A percentile compares a stretch with the other conserved stretches of the same genome.
Conservation (phyloP, 345 rosid species). For the Populus tremula region DNA sequence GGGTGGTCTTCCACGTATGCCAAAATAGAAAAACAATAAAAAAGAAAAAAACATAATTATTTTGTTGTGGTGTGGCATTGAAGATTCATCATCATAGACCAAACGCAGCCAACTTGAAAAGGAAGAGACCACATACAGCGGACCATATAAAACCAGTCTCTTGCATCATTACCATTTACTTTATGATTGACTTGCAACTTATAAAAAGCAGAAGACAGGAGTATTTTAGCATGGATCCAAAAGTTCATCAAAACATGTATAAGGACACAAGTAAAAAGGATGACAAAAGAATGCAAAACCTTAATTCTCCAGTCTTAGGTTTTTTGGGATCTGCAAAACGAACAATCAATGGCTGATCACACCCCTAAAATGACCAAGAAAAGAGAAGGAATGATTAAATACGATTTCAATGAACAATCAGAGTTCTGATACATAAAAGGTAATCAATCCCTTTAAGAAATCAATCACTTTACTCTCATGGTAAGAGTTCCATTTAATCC, state of each 20-base stretch:
- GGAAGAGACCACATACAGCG: neutral
- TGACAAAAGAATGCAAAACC: slow-evolving; percentile 41
- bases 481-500: slow-evolving; percentile 67
- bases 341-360: slow-evolving; percentile 75
- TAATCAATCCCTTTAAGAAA: slow-evolving; percentile 5
- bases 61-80: neutral
- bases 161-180: neutral
- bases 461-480: slow-evolving; percentile 55
- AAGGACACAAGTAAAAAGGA: slow-evolving; percentile 9
- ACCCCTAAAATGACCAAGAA: slow-evolving; percentile 49
- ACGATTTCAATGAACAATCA: slow-evolving; percentile 16
- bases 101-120: neutral
- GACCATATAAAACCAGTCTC: neutral
- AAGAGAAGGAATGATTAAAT: slow-evolving; percentile 7
- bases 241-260: neutral
- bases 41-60: neutral
- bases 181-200: slow-evolving; percentile 4
- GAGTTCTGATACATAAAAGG: neutral
- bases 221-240: neutral
- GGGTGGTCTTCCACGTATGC: neutral
- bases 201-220: neutral
- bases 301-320: slow-evolving; percentile 59
- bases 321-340: slow-evolving; percentile 81
- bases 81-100: neutral
- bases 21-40: neutral